Percentiles rank a stretch among this genome's conserved stretches.
phyloP scores from a whole-genome alignment of 2,329 filamentous ascomycete genomes.

The Penicillium sp. region DNA sequence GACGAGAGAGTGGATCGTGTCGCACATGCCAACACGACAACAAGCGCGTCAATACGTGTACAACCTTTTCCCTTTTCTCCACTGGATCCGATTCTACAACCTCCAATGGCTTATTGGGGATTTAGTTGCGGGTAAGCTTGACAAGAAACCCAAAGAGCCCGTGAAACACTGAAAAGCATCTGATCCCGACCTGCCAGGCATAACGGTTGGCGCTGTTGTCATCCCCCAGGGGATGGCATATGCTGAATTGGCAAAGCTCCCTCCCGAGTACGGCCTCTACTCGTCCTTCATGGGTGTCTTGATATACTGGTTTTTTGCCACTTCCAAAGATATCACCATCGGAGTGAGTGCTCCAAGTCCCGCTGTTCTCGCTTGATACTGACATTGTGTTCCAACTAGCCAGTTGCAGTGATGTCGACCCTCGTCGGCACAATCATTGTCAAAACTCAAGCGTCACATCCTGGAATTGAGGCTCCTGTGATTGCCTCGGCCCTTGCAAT shows the following conservation, averaged over 20 bases:
- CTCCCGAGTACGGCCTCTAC: constrained; percentile 80
- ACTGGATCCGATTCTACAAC: constrained; percentile 85
- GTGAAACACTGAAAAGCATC: neutral
- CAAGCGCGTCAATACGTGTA: constrained; percentile 59
- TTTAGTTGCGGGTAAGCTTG: constrained; percentile 61
- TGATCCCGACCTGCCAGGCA: constrained; percentile 52
- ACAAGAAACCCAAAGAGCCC: neutral
- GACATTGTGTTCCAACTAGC: constrained; percentile 50
- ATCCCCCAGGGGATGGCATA: constrained; percentile 98
- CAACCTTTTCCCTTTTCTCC: constrained; percentile 76
- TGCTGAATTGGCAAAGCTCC: constrained; percentile 75
- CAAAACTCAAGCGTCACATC: constrained; percentile 56
- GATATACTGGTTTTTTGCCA: constrained; percentile 97
- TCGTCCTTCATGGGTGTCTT: constrained; percentile 95
- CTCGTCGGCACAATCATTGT: constrained; percentile 76
- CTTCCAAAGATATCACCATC: constrained; percentile 97
- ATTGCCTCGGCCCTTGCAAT: constrained; percentile 77
- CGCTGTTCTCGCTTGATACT: neutral
- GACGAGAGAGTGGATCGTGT: constrained; percentile 64
- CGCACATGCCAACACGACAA: constrained; percentile 56
- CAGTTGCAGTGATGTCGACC: constrained; percentile 89
- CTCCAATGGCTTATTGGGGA: constrained; percentile 81
- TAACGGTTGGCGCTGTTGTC: constrained; percentile 73
- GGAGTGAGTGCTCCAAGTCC: constrained; percentile 58
- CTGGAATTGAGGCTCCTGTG: constrained; percentile 56